phyloP scores from a whole-genome alignment of 2,329 filamentous ascomycete species.

The Annulohypoxylon truncatum region DNA sequence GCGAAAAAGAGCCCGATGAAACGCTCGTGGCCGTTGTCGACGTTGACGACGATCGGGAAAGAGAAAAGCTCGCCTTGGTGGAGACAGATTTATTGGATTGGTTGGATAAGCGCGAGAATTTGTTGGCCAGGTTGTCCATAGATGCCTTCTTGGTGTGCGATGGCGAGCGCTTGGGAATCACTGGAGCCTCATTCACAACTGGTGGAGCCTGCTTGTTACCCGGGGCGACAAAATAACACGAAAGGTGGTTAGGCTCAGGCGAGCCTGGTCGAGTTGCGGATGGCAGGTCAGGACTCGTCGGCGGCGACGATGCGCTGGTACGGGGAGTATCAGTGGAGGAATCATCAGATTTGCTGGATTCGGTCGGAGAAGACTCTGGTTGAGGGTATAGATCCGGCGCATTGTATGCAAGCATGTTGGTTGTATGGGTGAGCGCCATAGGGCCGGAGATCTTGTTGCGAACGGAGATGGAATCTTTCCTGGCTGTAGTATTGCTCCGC shows the following conservation, averaged over 20 bases:
- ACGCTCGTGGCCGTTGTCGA: constrained; percentile 64
- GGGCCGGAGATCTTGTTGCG: constrained; percentile 87
- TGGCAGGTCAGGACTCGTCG: constrained; percentile 75
- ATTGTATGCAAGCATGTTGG: constrained; percentile 95
- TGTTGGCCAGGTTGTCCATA: constrained; percentile 78
- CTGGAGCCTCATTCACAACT: constrained; percentile 66
- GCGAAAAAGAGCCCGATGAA: constrained; percentile 52
- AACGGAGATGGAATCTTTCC: constrained; percentile 61
- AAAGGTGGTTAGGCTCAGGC: constrained; percentile 73
- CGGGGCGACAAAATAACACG: constrained; percentile 72
- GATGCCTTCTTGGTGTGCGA: constrained; percentile 89
- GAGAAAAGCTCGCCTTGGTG: constrained; percentile 66
- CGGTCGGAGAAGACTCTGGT: constrained; percentile 62
- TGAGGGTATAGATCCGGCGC: constrained; percentile 79
- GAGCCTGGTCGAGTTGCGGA: constrained; percentile 66
- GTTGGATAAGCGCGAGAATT: constrained; percentile 64
- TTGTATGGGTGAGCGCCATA: constrained; percentile 88
- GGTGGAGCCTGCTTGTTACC: constrained; percentile 58
- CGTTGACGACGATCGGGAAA: constrained; percentile 68
- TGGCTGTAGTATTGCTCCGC: constrained; percentile 61
- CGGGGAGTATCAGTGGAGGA: constrained; percentile 78
- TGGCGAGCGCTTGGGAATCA: constrained; percentile 80
- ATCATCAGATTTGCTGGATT: constrained; percentile 66
- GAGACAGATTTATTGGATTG: constrained; percentile 65
- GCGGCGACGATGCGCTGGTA: constrained; percentile 68